phyloP scores from a whole-genome alignment of 2,329 filamentous ascomycete species.

The Fusarium bactridioides region DNA sequence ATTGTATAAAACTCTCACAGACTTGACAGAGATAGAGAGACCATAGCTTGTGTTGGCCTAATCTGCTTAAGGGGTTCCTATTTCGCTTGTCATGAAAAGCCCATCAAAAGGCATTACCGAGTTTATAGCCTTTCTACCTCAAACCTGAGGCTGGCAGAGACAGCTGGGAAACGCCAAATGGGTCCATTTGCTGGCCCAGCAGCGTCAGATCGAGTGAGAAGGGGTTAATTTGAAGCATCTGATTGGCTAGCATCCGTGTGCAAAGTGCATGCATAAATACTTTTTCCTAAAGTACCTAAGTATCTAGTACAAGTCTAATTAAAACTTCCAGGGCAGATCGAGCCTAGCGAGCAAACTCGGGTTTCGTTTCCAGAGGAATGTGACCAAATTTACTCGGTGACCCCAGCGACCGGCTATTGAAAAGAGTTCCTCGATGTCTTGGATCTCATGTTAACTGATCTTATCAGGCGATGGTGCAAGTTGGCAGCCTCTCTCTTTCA shows the following conservation, averaged over 20 bases:
- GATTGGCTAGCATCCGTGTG: constrained; percentile 8
- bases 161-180: constrained; percentile 9
- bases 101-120: not conserved
- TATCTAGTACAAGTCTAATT: constrained; percentile 24
- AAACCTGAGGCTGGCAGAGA: constrained; percentile 1
- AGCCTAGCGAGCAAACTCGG: constrained; percentile 21
- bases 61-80: not conserved
- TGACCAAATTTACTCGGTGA: constrained; percentile 33
- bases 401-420: constrained; percentile 28
- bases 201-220: constrained; percentile 24
- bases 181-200: constrained; percentile 21
- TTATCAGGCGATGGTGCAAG: not conserved
- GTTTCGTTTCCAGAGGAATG: constrained; percentile 42
- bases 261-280: constrained; percentile 43
- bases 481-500: not conserved
- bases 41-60: not conserved
- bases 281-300: constrained; percentile 13
- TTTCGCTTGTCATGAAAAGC: constrained; percentile 2
- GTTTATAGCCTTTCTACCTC: not conserved
- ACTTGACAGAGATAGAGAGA: not conserved
- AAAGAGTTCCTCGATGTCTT: constrained; percentile 7
- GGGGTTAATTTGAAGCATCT: not conserved
- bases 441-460: constrained; percentile 7
- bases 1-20: not conserved
- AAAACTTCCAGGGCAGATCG: constrained; percentile 29